These are phyloP conservation scores for Licmophora abbreviata DNA, from an alignment of 108 stramenopile species.

Conservation along the genomic window DNA sequence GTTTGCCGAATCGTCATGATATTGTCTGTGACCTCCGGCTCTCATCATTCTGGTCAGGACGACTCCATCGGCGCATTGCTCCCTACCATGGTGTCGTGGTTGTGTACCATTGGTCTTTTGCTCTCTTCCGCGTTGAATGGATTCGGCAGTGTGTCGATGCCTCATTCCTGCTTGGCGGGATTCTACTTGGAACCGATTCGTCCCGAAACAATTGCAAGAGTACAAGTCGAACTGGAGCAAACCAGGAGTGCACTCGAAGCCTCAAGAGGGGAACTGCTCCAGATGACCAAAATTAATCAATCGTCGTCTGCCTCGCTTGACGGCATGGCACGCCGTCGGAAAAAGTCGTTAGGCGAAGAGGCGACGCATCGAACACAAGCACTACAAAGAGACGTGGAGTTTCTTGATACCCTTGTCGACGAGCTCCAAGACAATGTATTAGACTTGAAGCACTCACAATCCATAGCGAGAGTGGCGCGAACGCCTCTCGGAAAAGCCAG, in stretches of 20 bases:
- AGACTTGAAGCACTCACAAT: conserved; percentile 56
- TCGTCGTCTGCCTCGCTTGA: not conserved
- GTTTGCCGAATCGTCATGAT: too few relatives aligned
- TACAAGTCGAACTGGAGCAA: conserved; percentile 42
- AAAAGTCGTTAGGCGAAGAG: too few relatives aligned
- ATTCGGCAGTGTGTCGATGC: conserved; percentile 75
- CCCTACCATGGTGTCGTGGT: conserved; percentile 55
- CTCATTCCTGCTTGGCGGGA: conserved; percentile 54
- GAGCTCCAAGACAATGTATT: conserved; percentile 59
- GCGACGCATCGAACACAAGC: conserved; percentile 29
- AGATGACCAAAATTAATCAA: not conserved
- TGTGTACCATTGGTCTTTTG: conserved; percentile 52
- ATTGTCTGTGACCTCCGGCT: too few relatives aligned
- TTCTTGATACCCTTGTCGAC: conserved; percentile 46
- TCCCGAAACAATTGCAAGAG: conserved; percentile 28
- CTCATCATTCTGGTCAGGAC: too few relatives aligned
- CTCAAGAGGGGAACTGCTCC: conserved; percentile 11
- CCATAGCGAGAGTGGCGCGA: conserved; percentile 41
- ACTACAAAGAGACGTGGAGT: conserved; percentile 40
- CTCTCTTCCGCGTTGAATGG: conserved; percentile 65
- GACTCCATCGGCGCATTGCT: too few relatives aligned
- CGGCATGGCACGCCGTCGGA: too few relatives aligned
- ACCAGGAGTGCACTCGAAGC: conserved; percentile 21
- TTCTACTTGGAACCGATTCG: conserved; percentile 50
- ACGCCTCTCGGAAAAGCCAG: conserved; percentile 38